Conservation (phyloP, 371 early-diverging fungal species). For the Parasitella parasitica region DNA sequence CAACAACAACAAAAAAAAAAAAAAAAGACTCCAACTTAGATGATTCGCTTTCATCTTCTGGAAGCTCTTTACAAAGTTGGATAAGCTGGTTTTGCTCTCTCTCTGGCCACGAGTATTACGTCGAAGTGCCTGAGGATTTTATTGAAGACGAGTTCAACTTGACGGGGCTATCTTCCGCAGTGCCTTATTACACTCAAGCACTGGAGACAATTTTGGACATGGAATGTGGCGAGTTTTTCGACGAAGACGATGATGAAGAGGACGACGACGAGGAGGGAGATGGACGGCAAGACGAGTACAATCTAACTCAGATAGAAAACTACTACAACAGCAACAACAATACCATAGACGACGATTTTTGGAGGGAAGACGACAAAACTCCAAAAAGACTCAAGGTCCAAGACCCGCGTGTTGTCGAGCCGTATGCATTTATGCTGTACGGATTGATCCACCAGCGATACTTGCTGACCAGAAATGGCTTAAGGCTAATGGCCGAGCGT, state of each 20-base stretch:
- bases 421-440: conserved; percentile 68
- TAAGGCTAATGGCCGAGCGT: conserved; percentile 79
- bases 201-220: conserved; percentile 85
- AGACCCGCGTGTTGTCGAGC: conserved; percentile 45
- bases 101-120: conserved; percentile 81
- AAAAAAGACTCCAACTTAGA: background rate
- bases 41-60: conserved; percentile 8
- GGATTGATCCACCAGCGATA: conserved; percentile 85
- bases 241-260: conserved; percentile 23
- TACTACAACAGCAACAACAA: background rate
- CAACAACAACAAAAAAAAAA: background rate
- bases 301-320: background rate
- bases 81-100: conserved; percentile 88
- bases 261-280: conserved; percentile 36
- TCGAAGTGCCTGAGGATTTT: conserved; percentile 85
- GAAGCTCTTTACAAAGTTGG: conserved; percentile 61
- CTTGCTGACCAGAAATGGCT: conserved; percentile 75
- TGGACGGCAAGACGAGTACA: background rate
- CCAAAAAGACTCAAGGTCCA: conserved; percentile 12
- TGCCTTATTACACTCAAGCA: conserved; percentile 81
- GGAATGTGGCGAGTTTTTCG: conserved; percentile 60
- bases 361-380: conserved; percentile 27
- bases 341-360: conserved; percentile 29
- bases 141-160: conserved; percentile 94
- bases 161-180: conserved; percentile 78